Evolutionary conservation across 2,329 filamentous ascomycete species (phyloP).

Genomic region (Nemania diffusa): DNA sequence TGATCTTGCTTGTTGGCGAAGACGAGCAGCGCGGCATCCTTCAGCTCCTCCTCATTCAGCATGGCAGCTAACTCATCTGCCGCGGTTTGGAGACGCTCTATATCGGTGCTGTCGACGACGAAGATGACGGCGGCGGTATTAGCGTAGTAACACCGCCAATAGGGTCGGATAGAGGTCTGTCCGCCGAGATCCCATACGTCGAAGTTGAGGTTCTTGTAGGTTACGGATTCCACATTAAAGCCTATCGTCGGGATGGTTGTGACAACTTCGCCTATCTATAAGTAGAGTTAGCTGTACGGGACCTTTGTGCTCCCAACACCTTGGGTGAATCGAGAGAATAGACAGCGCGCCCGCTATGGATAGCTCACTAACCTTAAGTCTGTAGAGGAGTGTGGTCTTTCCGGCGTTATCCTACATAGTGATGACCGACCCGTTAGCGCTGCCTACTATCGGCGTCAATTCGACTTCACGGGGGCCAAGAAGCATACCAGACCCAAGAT

Average conservation of each 20-base stretch:
- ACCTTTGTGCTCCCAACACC: background rate
- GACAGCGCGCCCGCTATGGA: background rate
- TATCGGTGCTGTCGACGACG: constrained; percentile 97
- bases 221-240: constrained; percentile 98
- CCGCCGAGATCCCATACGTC: constrained; percentile 99
- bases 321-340: background rate
- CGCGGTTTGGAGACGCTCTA: constrained; percentile 91
- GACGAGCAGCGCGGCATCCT: constrained; percentile 89
- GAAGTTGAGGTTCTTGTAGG: constrained; percentile 98
- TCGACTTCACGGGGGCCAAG: constrained; percentile 1
- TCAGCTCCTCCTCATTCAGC: constrained; percentile 96
- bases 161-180: constrained; percentile 97
- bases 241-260: constrained; percentile 99
- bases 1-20: constrained; percentile 99
- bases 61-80: constrained; percentile 93
- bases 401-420: constrained; percentile 87
- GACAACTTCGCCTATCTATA: constrained; percentile 95
- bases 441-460: constrained; percentile 24
- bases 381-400: constrained; percentile 96
- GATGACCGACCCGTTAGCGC: constrained; percentile 29
- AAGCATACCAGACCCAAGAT: constrained; percentile 86
- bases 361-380: constrained; percentile 77
- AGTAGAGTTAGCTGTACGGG: constrained; percentile 24
- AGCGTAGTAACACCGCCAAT: constrained; percentile 99
- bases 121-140: constrained; percentile 99